Base-by-base conservation (phyloP, 2,329 filamentous ascomycete genomes). In the Pseudogymnoascus sp. region DNA sequence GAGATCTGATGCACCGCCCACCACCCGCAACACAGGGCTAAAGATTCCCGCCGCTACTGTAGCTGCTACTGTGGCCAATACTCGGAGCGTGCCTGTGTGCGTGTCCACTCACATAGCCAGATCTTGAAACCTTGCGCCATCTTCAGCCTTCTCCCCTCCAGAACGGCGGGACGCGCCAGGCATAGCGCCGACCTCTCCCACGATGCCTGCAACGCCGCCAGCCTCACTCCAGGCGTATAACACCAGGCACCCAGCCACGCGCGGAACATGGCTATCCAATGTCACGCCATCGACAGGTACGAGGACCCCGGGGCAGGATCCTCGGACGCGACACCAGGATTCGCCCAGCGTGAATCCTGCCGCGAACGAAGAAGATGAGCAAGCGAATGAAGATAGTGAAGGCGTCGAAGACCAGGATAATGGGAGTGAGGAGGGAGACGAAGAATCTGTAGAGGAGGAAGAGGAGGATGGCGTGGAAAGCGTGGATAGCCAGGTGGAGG, bases 361-460 rank as follows among this genome's bases (percentile, higher is more conserved):
- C 42, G 61, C 64, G n/a, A 62, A 61, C 61, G 61, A 53, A n/a
- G 65, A 65, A 8, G 60, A 65, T 12, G 64, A 65, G 25, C 63
- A 62, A 18, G 65, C 35, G 28, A 50, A 59, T 4, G 35, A 21
- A 63, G 63, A 65, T 28, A 62, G 65, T 16, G 64, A 63, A n/a
- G 65, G 65, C 10, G 65, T 67, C 1, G 63, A 63, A 14, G 65
- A 68, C 5, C 67, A 68, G 31, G 67, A 56, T 56, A 56, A 56
- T 56, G 50, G 50, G 25, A 56, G 50, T 21, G 50, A 65, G 3
- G 65, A 63, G 42, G 70, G 67, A 6, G 65, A 64, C 35, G 65
- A 66, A n/a, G 59, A 67, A 16, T 66, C 67, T 28, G 63, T 64
- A 33, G 67, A 70, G 7, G 69, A 69, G 6, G 70, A 67, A 18